These are phyloP conservation scores for Diplocarpon rosae DNA, from an alignment of 2,329 filamentous ascomycete genomes.

Conservation along the genomic window DNA sequence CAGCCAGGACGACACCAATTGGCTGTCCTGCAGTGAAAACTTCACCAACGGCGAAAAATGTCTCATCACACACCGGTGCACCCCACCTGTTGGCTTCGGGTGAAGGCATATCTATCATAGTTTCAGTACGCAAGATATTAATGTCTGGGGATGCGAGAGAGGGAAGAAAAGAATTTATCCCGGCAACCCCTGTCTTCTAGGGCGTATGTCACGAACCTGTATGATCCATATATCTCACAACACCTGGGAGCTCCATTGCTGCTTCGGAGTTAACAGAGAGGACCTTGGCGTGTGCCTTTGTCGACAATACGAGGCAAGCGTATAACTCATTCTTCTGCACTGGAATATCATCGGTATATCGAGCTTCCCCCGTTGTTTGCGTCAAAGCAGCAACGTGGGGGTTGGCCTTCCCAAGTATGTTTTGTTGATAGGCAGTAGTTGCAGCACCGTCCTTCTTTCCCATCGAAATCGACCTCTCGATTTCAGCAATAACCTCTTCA, in stretches of 20 bases:
- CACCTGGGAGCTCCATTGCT: conserved; percentile 52
- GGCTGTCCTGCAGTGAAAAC: conserved; percentile 84
- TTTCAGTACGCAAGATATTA: no score
- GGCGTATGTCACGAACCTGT: conserved; percentile 65
- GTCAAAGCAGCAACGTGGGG: conserved; percentile 86
- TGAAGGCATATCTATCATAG: conserved; percentile 51
- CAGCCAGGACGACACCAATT: conserved; percentile 81
- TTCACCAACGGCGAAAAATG: conserved; percentile 85
- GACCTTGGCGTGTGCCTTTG: conserved; percentile 76
- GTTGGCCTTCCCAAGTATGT: conserved; percentile 73
- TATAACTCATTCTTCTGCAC: conserved; percentile 75
- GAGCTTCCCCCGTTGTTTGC: conserved; percentile 84
- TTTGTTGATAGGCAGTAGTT: conserved; percentile 67
- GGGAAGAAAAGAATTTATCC: conserved; percentile 66
- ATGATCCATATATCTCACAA: conserved; percentile 73
- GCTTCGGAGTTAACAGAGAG: conserved; percentile 61
- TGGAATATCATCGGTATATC: conserved; percentile 92
- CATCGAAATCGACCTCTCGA: conserved; percentile 72
- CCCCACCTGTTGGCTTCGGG: conserved; percentile 80
- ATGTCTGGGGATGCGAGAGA: conserved; percentile 40
- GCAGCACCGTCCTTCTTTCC: conserved; percentile 70
- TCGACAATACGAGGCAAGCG: conserved; percentile 76
- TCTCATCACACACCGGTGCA: conserved; percentile 71
- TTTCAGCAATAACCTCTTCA: conserved; percentile 66
- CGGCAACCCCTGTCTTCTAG: conserved; percentile 81